Evolutionary conservation across 805 yeast species (phyloP), one percentile per base, ranked within the genome.

Genomic region (Torulaspora microellipsoides): DNA sequence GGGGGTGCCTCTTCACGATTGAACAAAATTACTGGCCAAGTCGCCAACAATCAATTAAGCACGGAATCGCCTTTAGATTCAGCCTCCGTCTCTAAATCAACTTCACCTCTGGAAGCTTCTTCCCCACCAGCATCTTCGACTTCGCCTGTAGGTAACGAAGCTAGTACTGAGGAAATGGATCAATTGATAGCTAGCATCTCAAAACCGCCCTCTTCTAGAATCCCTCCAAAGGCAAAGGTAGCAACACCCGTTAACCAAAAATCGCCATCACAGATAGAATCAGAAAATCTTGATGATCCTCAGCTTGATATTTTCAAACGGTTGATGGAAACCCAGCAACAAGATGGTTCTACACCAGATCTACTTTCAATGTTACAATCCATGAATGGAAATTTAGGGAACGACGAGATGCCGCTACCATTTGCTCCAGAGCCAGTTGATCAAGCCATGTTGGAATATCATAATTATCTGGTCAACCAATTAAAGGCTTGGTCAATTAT

Each of bases 1-100:
- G 81, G 82, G 3, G 74, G 73, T 36, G 83, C 80, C 15, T 56
- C 76, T 3, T 69, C 69, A 15, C 66, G 88, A 47, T 61, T 82
- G 54, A 77, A 73, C 48, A 72, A 70, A 43, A 74, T 74, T 43
- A 65, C 75, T 1, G 75, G 75, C 2, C 57, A 64, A 15, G 43
- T 45, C 10, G 60, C 63, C 20, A 64, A 63, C 36, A 66, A 74
- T 32, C 61, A 57, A 15, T 48, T 71, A 40, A 58, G 68, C 4
- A 51, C 70, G 3, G 65, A 59, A 12, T 62, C 71, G 9, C 65
- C 69, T 12, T 39, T 65, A 27, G 67, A 59, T 5, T 38, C 51
- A 3, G 49, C 49, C n/a, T 40, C 41, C 27, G 17, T 38, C 9
- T 8, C 36, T 33, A 12, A 11, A 14, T 15, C 39, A 15, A 30